Evolutionary conservation across 768 basidiomycete species (phyloP).

Genomic region (Boletus sensibilis): DNA sequence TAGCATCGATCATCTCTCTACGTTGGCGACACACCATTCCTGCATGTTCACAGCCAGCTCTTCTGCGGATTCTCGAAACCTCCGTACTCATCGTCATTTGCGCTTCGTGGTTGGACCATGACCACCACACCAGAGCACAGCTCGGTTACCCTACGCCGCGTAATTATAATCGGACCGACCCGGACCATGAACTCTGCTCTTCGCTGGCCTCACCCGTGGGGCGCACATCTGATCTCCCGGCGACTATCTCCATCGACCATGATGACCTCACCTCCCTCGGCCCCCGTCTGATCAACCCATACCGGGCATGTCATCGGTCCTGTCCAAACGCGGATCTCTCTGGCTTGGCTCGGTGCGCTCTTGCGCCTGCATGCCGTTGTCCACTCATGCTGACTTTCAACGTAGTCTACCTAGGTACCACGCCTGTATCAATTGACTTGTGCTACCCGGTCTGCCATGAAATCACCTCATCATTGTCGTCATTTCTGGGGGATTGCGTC

Average conservation of each 20-base stretch:
- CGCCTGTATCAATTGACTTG: slow-evolving; percentile 14
- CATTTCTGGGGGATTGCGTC: slow-evolving; percentile 4
- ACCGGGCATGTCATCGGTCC: not conserved
- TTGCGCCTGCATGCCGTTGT: slow-evolving; percentile 13
- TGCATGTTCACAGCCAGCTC: slow-evolving; percentile 20
- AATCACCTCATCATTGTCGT: slow-evolving; percentile 28
- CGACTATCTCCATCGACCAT: not conserved
- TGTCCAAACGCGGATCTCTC: slow-evolving; percentile 2
- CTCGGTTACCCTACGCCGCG: not conserved
- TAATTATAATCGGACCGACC: not conserved
- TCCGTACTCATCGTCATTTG: not conserved
- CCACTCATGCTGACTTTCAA: slow-evolving; percentile 7
- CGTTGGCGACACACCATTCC: slow-evolving; percentile 20
- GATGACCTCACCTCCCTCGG: slow-evolving; percentile 2
- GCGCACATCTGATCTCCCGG: slow-evolving; percentile 2
- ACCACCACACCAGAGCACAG: slow-evolving; percentile 1
- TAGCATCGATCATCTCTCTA: slow-evolving; percentile 9
- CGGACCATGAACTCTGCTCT: not conserved
- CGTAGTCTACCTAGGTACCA: slow-evolving; percentile 9
- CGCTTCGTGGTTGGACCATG: not conserved
- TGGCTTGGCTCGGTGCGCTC: slow-evolving; percentile 1
- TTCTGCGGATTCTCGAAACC: not conserved
- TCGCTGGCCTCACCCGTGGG: slow-evolving; percentile 3
- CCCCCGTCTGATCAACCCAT: slow-evolving; percentile 2
- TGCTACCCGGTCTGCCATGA: slow-evolving; percentile 7